These are phyloP conservation scores for Volutella citrinella DNA, from an alignment of 2,329 filamentous ascomycete genomes.

Conservation along the genomic window DNA sequence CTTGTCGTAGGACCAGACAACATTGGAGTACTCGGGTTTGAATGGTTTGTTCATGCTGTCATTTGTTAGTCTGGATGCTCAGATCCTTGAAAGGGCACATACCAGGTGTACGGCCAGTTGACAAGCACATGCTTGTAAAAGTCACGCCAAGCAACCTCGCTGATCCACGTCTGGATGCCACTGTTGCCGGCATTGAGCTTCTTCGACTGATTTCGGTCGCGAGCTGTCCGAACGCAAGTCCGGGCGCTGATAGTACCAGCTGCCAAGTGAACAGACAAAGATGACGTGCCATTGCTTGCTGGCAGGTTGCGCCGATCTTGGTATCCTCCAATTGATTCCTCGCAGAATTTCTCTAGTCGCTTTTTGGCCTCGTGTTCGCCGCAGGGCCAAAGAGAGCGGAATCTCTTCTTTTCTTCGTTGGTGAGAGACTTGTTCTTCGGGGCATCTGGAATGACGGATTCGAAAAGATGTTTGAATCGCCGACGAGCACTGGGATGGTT, in stretches of 20 bases:
- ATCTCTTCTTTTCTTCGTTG: slow-evolving; percentile 55
- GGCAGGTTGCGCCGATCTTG: slow-evolving; percentile 65
- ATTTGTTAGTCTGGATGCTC: slow-evolving; percentile 3
- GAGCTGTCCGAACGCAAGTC: slow-evolving; percentile 62
- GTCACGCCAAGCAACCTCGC: slow-evolving; percentile 81
- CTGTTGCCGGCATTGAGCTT: slow-evolving; percentile 64
- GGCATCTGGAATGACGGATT: slow-evolving; percentile 55
- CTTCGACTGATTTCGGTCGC: slow-evolving; percentile 59
- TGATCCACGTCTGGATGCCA: slow-evolving; percentile 72
- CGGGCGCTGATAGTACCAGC: slow-evolving; percentile 65
- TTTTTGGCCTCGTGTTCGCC: slow-evolving; percentile 70
- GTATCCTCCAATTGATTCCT: slow-evolving; percentile 61
- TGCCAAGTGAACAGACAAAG: slow-evolving; percentile 70
- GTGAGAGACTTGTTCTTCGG: slow-evolving; percentile 62
- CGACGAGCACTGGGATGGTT: slow-evolving; percentile 34
- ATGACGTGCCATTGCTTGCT: slow-evolving; percentile 58
- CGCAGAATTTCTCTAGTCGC: slow-evolving; percentile 65
- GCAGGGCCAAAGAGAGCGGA: slow-evolving; percentile 64
- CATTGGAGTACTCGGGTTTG: slow-evolving; percentile 81
- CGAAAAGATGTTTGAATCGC: slow-evolving; percentile 56
- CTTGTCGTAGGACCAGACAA: slow-evolving; percentile 75
- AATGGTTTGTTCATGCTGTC: slow-evolving; percentile 56
- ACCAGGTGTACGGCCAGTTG: slow-evolving; percentile 81
- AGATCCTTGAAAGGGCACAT: slow-evolving; percentile 31
- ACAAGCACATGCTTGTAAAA: slow-evolving; percentile 86